Evolutionary conservation across 768 basidiomycete genomes (phyloP), one percentile per base, ranked within the genome.

Genomic region (Pleurotus citrinopileatus): DNA sequence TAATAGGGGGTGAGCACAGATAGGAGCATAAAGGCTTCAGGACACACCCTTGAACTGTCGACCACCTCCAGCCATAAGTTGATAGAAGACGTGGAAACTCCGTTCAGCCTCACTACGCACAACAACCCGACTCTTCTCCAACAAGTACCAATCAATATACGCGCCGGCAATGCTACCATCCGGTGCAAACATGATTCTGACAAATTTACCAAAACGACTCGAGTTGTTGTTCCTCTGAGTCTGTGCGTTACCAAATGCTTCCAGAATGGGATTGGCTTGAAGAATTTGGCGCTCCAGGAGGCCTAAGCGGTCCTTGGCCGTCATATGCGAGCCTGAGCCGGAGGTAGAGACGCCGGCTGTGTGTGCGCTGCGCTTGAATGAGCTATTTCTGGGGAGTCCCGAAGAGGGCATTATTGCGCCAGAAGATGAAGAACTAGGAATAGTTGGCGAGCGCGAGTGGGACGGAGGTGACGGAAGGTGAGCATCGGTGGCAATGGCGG

Each of bases 151-250:
- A 67, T 99, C 95, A 56, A 98, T 94, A 65, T 94, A 98, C 22
- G 97, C 97, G 0, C 97, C 97, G 0, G 94, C 90, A 54, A 99
- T 99, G 59, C 92, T 93, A 2, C 96, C 95, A 59, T 91, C 86
- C 0, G 90, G 86, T 1, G 91, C 83, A 70, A 99, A 99, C 64
- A 88, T 89, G 57, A 99, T 98, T 42, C 94, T 80, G 43, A 99
- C 91, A 67, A 99, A 99, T 71, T 99, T 99, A 26, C 94, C 95
- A 67, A 99, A 99, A 34, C 97, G 90, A 79, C 91, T 94, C 1
- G 97, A 98, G 65, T 99, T 99, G 71, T 98, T 98, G 65, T 99
- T 99, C 42, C 95, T 78, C 70, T 97, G 91, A 0, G 97, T 98
- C 68, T 98, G 97, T 4, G 97, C 96, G 66, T 99, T 99, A 26